These are phyloP conservation scores for Glycine latifolia DNA, from an alignment of 306 rosid genomes.

Conservation along the genomic window DNA sequence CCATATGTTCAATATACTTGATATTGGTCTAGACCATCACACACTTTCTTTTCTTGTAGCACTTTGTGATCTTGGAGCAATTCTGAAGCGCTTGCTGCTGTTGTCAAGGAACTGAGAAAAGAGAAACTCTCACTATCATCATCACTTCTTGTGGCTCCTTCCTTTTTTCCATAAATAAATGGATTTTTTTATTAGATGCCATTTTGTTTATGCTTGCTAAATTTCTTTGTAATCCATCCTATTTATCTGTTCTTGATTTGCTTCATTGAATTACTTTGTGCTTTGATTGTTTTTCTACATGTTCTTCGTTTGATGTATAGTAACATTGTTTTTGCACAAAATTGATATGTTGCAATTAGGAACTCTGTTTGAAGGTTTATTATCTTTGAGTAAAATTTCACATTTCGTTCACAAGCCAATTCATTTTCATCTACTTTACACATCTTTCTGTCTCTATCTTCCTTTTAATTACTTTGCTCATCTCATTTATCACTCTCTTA, in stretches of 20 bases:
- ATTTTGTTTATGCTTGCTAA: neutral
- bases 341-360: neutral
- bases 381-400: neutral
- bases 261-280: neutral
- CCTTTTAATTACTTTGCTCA: too few relatives aligned
- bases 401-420: too few relatives aligned
- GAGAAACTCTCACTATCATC: constrained; percentile 48
- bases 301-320: neutral
- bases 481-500: too few relatives aligned
- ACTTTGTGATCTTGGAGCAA: constrained; percentile 81
- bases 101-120: constrained; percentile 72
- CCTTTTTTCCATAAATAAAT: constrained; percentile 42
- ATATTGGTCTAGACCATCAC: constrained; percentile 74
- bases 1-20: constrained; percentile 74
- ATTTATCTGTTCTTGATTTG: constrained; percentile 6
- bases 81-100: constrained; percentile 77
- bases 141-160: constrained; percentile 24
- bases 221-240: constrained; percentile 4
- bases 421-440: too few relatives aligned
- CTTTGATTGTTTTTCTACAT: neutral
- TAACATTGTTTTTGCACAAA: neutral
- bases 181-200: neutral
- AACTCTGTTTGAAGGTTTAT: neutral
- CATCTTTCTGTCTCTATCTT: too few relatives aligned
- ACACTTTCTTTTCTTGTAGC: constrained; percentile 82